Evolutionary conservation across 2,329 filamentous ascomycete genomes (phyloP).

Genomic region (Microsporum audouinii): DNA sequence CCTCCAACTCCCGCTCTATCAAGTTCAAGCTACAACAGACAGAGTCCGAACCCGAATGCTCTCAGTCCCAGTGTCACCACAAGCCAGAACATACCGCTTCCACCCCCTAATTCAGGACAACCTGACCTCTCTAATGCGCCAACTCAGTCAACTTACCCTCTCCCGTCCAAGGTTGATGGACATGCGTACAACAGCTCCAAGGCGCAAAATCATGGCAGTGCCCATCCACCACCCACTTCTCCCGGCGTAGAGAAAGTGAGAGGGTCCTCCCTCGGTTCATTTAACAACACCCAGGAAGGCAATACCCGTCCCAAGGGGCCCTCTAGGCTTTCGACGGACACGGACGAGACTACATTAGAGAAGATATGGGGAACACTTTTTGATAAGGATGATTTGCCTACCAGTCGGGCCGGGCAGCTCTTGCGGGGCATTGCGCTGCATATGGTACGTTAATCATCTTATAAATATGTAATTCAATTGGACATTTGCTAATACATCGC

Average conservation of each 20-base stretch:
- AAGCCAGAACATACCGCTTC: neutral
- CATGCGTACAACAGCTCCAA: neutral
- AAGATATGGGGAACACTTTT: conserved; percentile 69
- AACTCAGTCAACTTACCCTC: conserved; percentile 37
- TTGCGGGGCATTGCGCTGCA: conserved; percentile 62
- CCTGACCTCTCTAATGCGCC: neutral
- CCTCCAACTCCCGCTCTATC: conserved; percentile 18
- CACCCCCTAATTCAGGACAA: neutral
- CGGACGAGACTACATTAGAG: conserved; percentile 51
- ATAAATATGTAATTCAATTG: neutral
- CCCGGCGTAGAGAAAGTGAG: neutral
- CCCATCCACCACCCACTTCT: neutral
- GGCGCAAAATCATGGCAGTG: neutral
- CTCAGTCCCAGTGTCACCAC: conserved; percentile 19
- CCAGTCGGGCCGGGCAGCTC: conserved; percentile 56
- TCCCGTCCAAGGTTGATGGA: conserved; percentile 30
- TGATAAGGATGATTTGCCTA: conserved; percentile 54
- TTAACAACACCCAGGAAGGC: neutral
- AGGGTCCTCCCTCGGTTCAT: neutral
- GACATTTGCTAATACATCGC: conserved; percentile 5
- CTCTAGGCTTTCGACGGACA: conserved; percentile 29
- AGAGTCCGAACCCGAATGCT: conserved; percentile 25
- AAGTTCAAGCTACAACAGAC: neutral
- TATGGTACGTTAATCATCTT: conserved; percentile 44
- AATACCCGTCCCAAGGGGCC: conserved; percentile 27